Percentiles rank a stretch among this genome's conserved stretches.
phyloP scores from a whole-genome alignment of 1,139 yeast species.

The Meyerozyma guilliermondii region DNA sequence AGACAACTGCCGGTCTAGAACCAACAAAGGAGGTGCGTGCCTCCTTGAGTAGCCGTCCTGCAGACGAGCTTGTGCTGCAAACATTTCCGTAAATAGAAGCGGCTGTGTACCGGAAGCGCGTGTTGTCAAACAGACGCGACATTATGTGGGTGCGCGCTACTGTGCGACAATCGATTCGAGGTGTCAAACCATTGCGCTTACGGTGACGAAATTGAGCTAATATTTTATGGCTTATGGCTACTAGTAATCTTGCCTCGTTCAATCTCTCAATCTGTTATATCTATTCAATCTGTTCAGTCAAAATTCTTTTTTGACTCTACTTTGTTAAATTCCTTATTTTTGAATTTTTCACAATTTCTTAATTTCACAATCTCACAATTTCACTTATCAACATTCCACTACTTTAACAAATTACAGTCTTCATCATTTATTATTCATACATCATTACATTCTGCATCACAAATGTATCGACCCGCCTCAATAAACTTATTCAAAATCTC shows the following conservation, averaged over 20 bases:
- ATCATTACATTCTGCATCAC: background rate
- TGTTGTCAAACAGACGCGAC: background rate
- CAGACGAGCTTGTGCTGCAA: background rate
- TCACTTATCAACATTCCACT: background rate
- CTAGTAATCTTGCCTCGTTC: too few relatives aligned
- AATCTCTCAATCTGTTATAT: too few relatives aligned
- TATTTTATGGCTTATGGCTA: too few relatives aligned
- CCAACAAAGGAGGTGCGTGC: background rate
- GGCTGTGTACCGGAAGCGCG: background rate
- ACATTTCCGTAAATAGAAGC: background rate
- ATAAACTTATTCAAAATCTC: conserved; percentile 8
- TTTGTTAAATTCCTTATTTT: too few relatives aligned
- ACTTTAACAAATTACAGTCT: too few relatives aligned
- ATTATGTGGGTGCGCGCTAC: background rate
- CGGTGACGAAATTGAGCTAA: too few relatives aligned
- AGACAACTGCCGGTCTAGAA: conserved; percentile 1
- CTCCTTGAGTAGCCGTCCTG: background rate
- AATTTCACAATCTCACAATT: background rate
- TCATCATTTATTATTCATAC: background rate
- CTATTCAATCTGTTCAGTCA: too few relatives aligned
- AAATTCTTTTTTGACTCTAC: too few relatives aligned
- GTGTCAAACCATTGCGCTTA: too few relatives aligned
- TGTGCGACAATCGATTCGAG: background rate
- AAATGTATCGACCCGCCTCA: conserved; percentile 4
- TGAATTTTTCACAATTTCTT: too few relatives aligned